Conservation (phyloP, 768 basidiomycete genomes). For the Rhodotorula kratochvilovae region DNA sequence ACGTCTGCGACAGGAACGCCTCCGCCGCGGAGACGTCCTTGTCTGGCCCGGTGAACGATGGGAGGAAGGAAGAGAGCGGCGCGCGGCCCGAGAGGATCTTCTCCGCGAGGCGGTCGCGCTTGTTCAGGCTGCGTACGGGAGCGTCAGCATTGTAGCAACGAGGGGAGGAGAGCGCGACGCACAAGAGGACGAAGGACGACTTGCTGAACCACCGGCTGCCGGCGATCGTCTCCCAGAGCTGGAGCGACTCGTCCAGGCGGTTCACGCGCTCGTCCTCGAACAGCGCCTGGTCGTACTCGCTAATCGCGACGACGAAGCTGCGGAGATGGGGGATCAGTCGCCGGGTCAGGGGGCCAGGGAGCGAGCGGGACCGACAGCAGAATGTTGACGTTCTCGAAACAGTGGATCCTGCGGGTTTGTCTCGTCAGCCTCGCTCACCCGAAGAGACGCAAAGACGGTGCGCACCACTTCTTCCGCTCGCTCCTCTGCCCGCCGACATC, state of each 20-base stretch:
- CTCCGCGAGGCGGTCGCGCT: constrained; percentile 71
- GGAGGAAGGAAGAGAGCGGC: constrained; percentile 77
- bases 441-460: neutral
- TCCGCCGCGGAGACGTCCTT: constrained; percentile 84
- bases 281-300: constrained; percentile 96
- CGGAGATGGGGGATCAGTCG: constrained; percentile 52
- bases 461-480: constrained; percentile 76
- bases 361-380: constrained; percentile 62
- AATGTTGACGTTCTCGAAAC: constrained; percentile 90
- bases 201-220: constrained; percentile 70
- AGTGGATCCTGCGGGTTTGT: constrained; percentile 62
- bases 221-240: constrained; percentile 59
- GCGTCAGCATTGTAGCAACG: no score
- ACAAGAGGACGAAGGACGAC: constrained; percentile 71
- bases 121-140: no score
- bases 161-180: no score
- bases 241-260: constrained; percentile 90
- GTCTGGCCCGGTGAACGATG: constrained; percentile 75
- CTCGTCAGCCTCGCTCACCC: neutral
- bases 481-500: constrained; percentile 85
- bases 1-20: constrained; percentile 62
- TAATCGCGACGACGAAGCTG: constrained; percentile 82
- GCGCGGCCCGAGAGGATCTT: constrained; percentile 73
- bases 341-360: no score
- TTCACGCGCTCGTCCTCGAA: constrained; percentile 52